Percentiles rank a stretch among this genome's conserved stretches.
Conservation (phyloP, 495 filamentous ascomycete genomes). For the Penicillium taxi region DNA sequence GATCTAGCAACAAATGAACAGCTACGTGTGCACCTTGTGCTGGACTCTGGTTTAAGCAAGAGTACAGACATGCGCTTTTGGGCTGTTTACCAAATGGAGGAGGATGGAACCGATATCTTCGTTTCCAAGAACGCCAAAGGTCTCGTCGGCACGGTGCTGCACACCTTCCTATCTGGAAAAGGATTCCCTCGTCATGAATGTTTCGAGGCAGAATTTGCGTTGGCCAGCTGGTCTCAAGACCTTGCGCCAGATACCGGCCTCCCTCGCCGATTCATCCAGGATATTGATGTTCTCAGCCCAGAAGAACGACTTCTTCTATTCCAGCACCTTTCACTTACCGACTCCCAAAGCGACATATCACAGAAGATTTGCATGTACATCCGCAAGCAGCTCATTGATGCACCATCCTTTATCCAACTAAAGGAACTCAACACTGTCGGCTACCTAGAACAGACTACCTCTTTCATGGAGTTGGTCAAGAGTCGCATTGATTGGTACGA, state of each 20-base stretch:
- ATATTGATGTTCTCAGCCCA: conserved; percentile 47
- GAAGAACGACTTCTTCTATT: conserved; percentile 44
- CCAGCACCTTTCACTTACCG: conserved; percentile 41
- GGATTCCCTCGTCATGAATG: conserved; percentile 43
- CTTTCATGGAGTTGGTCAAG: conserved; percentile 34
- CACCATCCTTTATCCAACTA: conserved; percentile 41
- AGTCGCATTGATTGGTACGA: conserved; percentile 46
- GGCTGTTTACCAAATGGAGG: conserved; percentile 45
- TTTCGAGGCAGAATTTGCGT: conserved; percentile 42
- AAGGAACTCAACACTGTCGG: conserved; percentile 41
- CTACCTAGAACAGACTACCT: conserved; percentile 42
- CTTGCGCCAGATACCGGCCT: conserved; percentile 28
- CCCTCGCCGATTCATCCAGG: conserved; percentile 39
- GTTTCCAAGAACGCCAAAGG: conserved; percentile 48
- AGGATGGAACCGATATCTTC: conserved; percentile 40
- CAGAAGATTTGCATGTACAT: conserved; percentile 35
- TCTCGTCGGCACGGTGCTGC: conserved; percentile 43
- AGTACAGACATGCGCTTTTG: conserved; percentile 44
- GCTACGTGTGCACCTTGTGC: conserved; percentile 35
- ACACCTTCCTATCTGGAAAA: conserved; percentile 48
- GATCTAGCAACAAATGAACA: conserved; percentile 21
- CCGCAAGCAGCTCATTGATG: conserved; percentile 42
- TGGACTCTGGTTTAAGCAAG: conserved; percentile 50
- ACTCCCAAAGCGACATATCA: conserved; percentile 20
- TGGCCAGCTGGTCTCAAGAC: conserved; percentile 34